phyloP scores from a whole-genome alignment of 2,329 filamentous ascomycete species.

The Chrysosporium keratinophilum region DNA sequence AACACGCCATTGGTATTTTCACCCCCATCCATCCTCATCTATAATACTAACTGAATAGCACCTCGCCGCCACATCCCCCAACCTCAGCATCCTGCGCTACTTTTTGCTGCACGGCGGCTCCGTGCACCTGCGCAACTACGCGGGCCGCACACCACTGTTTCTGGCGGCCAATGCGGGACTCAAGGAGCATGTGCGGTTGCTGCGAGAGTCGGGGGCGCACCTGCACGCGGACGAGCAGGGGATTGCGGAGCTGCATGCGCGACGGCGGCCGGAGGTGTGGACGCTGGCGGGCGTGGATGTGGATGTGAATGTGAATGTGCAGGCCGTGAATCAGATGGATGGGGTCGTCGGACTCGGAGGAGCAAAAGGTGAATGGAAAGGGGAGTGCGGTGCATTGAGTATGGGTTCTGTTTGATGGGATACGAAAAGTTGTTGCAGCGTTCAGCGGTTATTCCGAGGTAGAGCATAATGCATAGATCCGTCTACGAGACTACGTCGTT shows the following conservation, averaged over 20 bases:
- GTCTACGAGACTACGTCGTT: too few relatives aligned
- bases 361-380: slow-evolving; percentile 1
- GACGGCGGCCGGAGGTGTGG: slow-evolving; percentile 35
- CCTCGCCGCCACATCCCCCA: slow-evolving; percentile 47
- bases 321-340: background rate
- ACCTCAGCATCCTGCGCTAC: slow-evolving; percentile 45
- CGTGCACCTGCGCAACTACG: slow-evolving; percentile 50
- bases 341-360: background rate
- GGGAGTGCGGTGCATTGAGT: background rate
- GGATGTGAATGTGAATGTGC: background rate
- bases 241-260: slow-evolving; percentile 42
- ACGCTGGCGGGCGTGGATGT: slow-evolving; percentile 34
- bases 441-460: too few relatives aligned
- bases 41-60: slow-evolving; percentile 35
- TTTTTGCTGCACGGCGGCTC: slow-evolving; percentile 48
- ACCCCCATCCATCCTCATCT: background rate
- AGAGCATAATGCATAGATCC: too few relatives aligned
- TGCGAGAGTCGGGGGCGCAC: slow-evolving; percentile 49
- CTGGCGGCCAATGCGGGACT: slow-evolving; percentile 49
- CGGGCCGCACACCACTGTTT: slow-evolving; percentile 49
- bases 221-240: slow-evolving; percentile 48
- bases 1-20: slow-evolving; percentile 50
- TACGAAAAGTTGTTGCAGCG: too few relatives aligned
- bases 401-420: too few relatives aligned
- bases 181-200: slow-evolving; percentile 43